phyloP scores from a whole-genome alignment of 2,329 filamentous ascomycete species.

The Calonectria multiphialidica region DNA sequence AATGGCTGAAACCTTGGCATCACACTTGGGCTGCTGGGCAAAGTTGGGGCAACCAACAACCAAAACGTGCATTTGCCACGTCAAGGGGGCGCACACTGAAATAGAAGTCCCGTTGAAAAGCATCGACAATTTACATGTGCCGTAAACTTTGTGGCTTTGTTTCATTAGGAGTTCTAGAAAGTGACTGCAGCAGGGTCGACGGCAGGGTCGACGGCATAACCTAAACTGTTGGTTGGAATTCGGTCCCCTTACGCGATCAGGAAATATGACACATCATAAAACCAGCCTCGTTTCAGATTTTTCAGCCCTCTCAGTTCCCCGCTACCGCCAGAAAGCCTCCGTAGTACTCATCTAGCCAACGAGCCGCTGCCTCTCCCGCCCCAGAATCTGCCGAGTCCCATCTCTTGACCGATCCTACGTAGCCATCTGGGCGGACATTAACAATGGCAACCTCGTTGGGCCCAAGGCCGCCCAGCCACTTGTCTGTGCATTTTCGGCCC shows the following conservation, averaged over 20 bases:
- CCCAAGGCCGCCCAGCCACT: constrained; percentile 36
- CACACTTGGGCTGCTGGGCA: neutral
- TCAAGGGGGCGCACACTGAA: neutral
- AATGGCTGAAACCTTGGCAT: constrained; percentile 5
- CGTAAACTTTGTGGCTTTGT: neutral
- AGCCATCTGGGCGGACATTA: constrained; percentile 36
- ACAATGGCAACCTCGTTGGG: constrained; percentile 31
- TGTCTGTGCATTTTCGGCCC: constrained; percentile 37
- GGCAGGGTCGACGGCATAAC: neutral
- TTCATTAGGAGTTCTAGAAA: constrained; percentile 2
- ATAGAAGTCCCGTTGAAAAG: neutral
- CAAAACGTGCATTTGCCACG: neutral
- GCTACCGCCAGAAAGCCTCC: constrained; percentile 24
- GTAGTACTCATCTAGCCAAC: constrained; percentile 29
- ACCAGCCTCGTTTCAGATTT: constrained; percentile 1
- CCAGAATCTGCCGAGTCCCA: constrained; percentile 11
- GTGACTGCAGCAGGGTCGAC: neutral
- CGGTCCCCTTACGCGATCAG: neutral
- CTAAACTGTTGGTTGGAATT: neutral
- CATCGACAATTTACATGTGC: neutral
- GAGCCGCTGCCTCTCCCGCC: constrained; percentile 22
- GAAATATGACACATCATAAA: constrained; percentile 6
- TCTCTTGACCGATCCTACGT: constrained; percentile 36
- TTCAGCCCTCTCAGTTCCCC: neutral
- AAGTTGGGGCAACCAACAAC: neutral